A percentile compares a stretch with the other conserved stretches of the same genome.
phyloP scores from a whole-genome alignment of 2,329 filamentous ascomycete genomes.

The Pyrenophora tritici-repentis region DNA sequence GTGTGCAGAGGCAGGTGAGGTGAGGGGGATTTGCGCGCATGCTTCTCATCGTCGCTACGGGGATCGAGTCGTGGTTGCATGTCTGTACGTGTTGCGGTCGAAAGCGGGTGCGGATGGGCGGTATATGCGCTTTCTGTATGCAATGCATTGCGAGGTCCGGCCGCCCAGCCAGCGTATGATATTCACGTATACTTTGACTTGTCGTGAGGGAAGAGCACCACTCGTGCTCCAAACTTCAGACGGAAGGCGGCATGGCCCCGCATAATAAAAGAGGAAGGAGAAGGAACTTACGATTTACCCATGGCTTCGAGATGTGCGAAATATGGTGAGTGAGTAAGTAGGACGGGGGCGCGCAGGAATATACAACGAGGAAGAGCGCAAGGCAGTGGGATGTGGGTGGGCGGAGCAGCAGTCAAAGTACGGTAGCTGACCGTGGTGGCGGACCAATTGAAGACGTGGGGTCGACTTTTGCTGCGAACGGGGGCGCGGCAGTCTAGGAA shows the following conservation, averaged over 20 bases:
- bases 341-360: conserved; percentile 8
- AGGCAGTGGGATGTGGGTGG: conserved; percentile 18
- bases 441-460: conserved; percentile 28
- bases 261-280: conserved; percentile 20
- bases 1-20: conserved; percentile 22
- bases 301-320: conserved; percentile 28
- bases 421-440: conserved; percentile 17
- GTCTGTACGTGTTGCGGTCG: conserved; percentile 13
- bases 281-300: conserved; percentile 50
- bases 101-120: background rate
- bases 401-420: conserved; percentile 20
- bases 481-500: conserved; percentile 10
- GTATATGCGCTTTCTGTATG: conserved; percentile 1
- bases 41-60: conserved; percentile 4
- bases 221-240: conserved; percentile 20
- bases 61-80: conserved; percentile 13
- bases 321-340: conserved; percentile 2
- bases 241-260: conserved; percentile 16
- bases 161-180: background rate
- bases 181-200: conserved; percentile 9
- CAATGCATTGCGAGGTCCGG: conserved; percentile 15
- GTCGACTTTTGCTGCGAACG: conserved; percentile 6
- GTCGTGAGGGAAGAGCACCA: conserved; percentile 25
- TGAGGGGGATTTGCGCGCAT: conserved; percentile 10
- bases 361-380: conserved; percentile 13